Conservation (phyloP, 2,329 filamentous ascomycete genomes). For the Arthrobotrys sphaeroides region DNA sequence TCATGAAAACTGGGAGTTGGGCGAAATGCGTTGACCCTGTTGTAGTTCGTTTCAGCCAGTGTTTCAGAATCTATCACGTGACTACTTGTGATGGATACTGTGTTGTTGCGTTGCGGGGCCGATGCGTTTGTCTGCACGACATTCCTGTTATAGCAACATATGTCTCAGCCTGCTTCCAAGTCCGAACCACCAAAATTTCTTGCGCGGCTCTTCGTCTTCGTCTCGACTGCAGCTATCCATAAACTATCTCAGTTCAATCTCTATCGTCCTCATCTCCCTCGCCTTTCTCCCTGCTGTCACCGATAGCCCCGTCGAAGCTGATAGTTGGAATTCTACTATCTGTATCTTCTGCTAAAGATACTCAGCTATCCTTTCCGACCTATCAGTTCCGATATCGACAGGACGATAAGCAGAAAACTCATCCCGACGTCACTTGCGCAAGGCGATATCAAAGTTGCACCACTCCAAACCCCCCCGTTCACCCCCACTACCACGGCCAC, state of each 20-base stretch:
- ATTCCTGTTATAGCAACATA: constrained; percentile 1
- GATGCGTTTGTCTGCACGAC: constrained; percentile 5
- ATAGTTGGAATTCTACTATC: not conserved
- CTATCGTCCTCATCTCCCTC: not conserved
- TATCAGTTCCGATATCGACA: not conserved
- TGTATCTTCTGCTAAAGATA: not conserved
- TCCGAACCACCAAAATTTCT: constrained; percentile 51
- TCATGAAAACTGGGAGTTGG: too few relatives aligned
- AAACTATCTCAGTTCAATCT: not conserved
- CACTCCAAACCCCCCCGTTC: not conserved
- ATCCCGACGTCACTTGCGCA: constrained; percentile 14
- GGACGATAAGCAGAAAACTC: not conserved
- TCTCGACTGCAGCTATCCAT: not conserved
- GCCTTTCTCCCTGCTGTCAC: not conserved
- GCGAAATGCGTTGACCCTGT: not conserved
- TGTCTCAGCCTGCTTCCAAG: constrained; percentile 21
- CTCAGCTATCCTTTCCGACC: not conserved
- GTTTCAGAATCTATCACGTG: not conserved
- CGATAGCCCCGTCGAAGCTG: not conserved
- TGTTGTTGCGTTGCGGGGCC: constrained; percentile 25
- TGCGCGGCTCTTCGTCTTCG: constrained; percentile 27
- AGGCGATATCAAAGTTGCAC: constrained; percentile 2
- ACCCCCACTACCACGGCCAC: not conserved
- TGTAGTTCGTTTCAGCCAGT: not conserved
- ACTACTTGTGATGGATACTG: not conserved